Evolutionary conservation across 345 rosid species (phyloP).

Genomic region (Salix koriyanagi): DNA sequence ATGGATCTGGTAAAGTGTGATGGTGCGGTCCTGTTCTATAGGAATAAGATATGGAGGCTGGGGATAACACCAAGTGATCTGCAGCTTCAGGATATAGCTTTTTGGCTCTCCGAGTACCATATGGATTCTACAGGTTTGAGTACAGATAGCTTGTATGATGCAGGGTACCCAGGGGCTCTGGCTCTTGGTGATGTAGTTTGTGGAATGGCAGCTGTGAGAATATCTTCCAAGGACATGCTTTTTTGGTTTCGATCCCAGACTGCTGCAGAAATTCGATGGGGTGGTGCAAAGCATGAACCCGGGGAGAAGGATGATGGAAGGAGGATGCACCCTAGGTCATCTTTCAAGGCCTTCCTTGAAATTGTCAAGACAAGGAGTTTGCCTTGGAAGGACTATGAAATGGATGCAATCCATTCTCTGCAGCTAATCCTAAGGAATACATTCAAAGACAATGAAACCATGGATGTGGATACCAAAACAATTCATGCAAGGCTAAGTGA

Average conservation of each 20-base stretch:
- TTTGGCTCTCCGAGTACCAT: conserved; percentile 74
- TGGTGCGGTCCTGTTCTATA: conserved; percentile 83
- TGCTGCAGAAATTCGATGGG: conserved; percentile 85
- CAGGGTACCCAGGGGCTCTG: conserved; percentile 75
- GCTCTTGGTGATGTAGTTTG: conserved; percentile 71
- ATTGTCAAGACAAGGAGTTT: conserved; percentile 79
- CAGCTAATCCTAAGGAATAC: conserved; percentile 90
- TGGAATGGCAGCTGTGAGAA: conserved; percentile 97
- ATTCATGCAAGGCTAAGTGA: conserved; percentile 65
- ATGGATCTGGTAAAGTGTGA: conserved; percentile 93
- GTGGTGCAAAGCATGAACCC: conserved; percentile 89
- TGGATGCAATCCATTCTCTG: conserved; percentile 96
- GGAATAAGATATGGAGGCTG: conserved; percentile 59
- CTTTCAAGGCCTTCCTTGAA: conserved; percentile 91
- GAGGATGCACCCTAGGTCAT: conserved; percentile 95
- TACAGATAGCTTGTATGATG: conserved; percentile 87
- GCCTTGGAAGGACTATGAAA: conserved; percentile 95
- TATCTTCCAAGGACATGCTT: conserved; percentile 62
- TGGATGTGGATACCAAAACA: conserved; percentile 41
- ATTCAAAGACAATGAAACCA: conserved; percentile 48
- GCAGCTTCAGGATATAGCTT: conserved; percentile 63
- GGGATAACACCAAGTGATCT: conserved; percentile 70
- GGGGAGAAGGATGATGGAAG: conserved; percentile 71
- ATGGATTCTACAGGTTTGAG: conserved; percentile 92
- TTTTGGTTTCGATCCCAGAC: conserved; percentile 95